Base-by-base conservation (phyloP, 176 grass and related monocot genomes). In the Oryza officinalis region DNA sequence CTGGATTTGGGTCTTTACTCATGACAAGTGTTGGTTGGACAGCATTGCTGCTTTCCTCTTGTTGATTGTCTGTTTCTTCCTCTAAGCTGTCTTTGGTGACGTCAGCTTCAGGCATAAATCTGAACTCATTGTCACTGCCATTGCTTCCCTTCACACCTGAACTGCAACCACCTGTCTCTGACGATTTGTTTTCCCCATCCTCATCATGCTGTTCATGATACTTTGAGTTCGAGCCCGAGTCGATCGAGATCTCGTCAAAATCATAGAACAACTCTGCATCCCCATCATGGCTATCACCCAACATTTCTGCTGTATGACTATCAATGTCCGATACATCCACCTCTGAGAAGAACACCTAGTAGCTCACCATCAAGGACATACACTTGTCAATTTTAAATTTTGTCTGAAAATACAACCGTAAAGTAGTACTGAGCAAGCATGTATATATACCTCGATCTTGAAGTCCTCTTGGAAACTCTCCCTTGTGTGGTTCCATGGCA, bases 321-420 rank as follows among this genome's bases (percentile, higher is more conserved):
- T 90, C 84, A 5, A 72, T 47, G 70, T 87, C 80, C 14, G 80
- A 81, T n/a, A 27, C 23, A 18, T 71, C 83, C 57, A 57, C 43
- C 28, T 93, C 88, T 45, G 85, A 93, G 86, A 93, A 77, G 61
- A 87, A 84, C 50, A 84, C 87, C 91, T 89, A 45, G 6, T 89
- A 45, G 6, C 60, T 49, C 27, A 65, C 5, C 54, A 65, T 59
- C 54, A 65, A 37, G 72, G 8, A 82, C 59, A 14, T 46, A 31
- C 57, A 37, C 9, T 1, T 17, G n/a, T 52, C 69, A 31, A 30
- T 83, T 44, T 45, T 11, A 83, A 6, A 23, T 22, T 45, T 8
- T 27, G 28, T 69, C 52, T 47, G 13, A 18, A 27, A 54, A 77
- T 13, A 49, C 1, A 49, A 17, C 4, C 2, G 14, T 10, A 65